Base-by-base conservation (phyloP, 176 grass and related monocot species). In the Musa schizocarpa region DNA sequence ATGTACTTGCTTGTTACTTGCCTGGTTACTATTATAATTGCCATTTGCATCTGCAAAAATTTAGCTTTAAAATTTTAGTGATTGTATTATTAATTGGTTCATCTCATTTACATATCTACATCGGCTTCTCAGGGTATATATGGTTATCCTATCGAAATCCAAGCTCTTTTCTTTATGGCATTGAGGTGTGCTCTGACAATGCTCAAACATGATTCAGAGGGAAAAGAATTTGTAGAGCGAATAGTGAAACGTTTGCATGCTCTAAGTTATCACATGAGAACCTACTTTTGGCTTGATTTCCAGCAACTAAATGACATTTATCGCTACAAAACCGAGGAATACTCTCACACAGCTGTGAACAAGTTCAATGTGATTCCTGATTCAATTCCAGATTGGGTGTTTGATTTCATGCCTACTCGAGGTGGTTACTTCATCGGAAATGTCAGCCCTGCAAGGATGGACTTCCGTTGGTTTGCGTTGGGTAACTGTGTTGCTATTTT, bases 231-330 rank as follows among this genome's bases (percentile, higher is more conserved):
- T 34, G 56, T 86, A n/a, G 80, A 79, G 57, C 55, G 69, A 69
- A 86, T 82, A 50, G 54, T 75, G 2, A 86, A 79, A 77, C 64
- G 84, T 17, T 63, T 86, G 19, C 80, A 86, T 68, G 84, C 84
- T n/a, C 51, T 86, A 62, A 82, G 80, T 50, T 86, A 79, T 77
- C 84, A 86, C 69, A 82, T 86, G 84, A 68, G 80, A 67, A 86
- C 75, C 62, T 86, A 82, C 62, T 86, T 86, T 73, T 86, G 84
- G 84, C 80, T 86, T 1, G 84, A 86, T 49, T 86, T 86, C 54
- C 84, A 82, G 54, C 84, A 82, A 43, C 48, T 86, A 34, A 86
- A 86, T 67, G 84, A 79, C 75, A 86, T 82, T 74, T 86, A 86
- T 54, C 79, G 84, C 54, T 86, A 86, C 57, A 86, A 86, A 65